These are phyloP conservation scores for Sporothrix protearum DNA, from an alignment of 2,329 filamentous ascomycete species.

Conservation along the genomic window DNA sequence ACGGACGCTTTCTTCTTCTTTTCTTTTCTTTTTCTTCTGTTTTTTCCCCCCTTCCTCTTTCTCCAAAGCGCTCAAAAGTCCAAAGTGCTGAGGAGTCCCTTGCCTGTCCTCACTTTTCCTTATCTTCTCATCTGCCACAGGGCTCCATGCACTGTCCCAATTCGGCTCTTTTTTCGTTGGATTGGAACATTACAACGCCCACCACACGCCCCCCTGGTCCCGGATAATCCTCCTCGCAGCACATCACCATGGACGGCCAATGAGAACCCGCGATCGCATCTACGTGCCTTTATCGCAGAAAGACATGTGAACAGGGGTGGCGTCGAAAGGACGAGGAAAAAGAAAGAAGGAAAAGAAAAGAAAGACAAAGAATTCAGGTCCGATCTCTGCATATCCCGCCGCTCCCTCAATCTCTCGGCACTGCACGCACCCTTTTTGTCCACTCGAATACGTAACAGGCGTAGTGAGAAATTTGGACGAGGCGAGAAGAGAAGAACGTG, in stretches of 20 bases:
- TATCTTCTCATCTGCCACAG: conserved; percentile 1
- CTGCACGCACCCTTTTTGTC: background rate
- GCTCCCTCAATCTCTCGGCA: conserved; percentile 9
- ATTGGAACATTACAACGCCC: background rate
- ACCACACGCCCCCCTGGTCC: conserved; percentile 10
- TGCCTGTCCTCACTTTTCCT: background rate
- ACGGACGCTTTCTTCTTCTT: background rate
- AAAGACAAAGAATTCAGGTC: background rate
- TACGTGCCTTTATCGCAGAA: conserved; percentile 23
- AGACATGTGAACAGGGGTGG: conserved; percentile 13
- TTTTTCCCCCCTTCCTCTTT: background rate
- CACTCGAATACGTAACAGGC: conserved; percentile 10
- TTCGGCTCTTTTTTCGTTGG: conserved; percentile 15
- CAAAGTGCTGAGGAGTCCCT: background rate
- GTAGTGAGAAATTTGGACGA: background rate
- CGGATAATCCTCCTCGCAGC: conserved; percentile 2
- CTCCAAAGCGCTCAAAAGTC: background rate
- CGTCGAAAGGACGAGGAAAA: background rate
- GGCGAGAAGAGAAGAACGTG: background rate
- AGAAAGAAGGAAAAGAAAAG: background rate
- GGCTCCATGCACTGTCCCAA: background rate
- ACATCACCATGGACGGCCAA: conserved; percentile 8
- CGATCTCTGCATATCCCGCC: conserved; percentile 8
- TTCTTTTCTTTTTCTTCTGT: background rate
- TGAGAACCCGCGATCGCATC: conserved; percentile 15